Percentiles rank a stretch among this genome's conserved stretches.
These are phyloP conservation scores for Pseudoturritis turrita DNA, from an alignment of 345 rosid species.

Conservation along the genomic window DNA sequence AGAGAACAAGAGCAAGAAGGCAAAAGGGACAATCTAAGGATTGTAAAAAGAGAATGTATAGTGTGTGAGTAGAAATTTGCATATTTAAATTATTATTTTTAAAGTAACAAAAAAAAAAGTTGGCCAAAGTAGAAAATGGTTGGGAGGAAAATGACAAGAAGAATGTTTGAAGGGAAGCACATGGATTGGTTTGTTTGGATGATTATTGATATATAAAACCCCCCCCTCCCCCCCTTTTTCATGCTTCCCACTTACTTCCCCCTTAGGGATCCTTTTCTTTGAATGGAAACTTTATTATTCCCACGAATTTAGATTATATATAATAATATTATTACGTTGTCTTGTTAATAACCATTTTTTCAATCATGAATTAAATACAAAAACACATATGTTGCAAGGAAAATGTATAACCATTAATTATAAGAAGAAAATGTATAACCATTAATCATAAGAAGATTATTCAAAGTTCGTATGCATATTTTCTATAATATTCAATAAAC, in stretches of 20 bases:
- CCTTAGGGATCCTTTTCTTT: conserved; percentile 2
- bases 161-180: conserved; percentile 54
- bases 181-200: conserved; percentile 82
- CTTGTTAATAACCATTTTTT: background rate
- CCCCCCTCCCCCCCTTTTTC: conserved; percentile 20
- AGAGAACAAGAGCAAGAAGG: conserved; percentile 53
- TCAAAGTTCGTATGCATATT: background rate
- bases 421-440: background rate
- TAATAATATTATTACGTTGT: background rate
- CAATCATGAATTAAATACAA: no score
- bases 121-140: conserved; percentile 41
- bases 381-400: background rate
- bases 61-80: conserved; percentile 28
- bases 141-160: conserved; percentile 45
- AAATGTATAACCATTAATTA: no score
- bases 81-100: background rate
- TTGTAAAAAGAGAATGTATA: conserved; percentile 43
- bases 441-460: background rate
- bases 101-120: conserved; percentile 29
- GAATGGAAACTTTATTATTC: background rate
- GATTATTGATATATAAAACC: conserved; percentile 45
- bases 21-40: conserved; percentile 50
- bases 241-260: conserved; percentile 31
- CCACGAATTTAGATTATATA: background rate
- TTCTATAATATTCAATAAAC: background rate